Evolutionary conservation across 805 yeast genomes (phyloP), one percentile per base, ranked within the genome.

Genomic region (Lipomyces yamanashiensis): DNA sequence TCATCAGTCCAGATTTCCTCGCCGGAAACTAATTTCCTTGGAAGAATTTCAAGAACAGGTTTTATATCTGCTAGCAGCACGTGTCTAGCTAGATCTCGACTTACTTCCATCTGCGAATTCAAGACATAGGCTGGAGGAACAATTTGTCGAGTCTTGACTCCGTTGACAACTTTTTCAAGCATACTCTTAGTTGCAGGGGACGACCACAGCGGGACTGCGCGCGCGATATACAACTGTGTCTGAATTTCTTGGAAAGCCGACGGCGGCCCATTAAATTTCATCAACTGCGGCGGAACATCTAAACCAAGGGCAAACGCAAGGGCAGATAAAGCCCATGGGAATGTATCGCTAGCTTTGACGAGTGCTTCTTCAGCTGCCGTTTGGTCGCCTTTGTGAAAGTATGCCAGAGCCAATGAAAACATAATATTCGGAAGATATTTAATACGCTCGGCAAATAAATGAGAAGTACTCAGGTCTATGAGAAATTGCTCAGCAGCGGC

Each of bases 371-470:
- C 76, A 0, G 96, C 96, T 5, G 75, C 73, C 0, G 74, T 77
- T 1, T 49, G 58, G 40, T 81, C 75, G 3, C 77, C 80, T 10
- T 52, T 45, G 19, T 56, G 59, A 36, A 85, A 77, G 62, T 83
- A 77, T n/a, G 95, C 90, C 58, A 89, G 76, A 0, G 85, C 89
- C 4, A 81, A 73, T 0, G 93, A 87, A 70, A 85, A 86, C 0
- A 87, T 85, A 36, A 91, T 73, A 0, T 92, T 88, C 0, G 95
- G 89, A 1, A 92, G 87, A 51, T 78, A 77, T 93, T 96, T 88
- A 67, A 82, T 83, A 12, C 74, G 74, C 68, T 89, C 88, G 0
- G 87, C 80, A 23, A 78, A 81, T 2, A 81, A 78, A 40, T 88
- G 77, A 0, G 89, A 83, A 1, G 89, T 76, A 1, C 81, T 81